Conservation (phyloP, 305 asterid species). For the Ajuga reptans region DNA sequence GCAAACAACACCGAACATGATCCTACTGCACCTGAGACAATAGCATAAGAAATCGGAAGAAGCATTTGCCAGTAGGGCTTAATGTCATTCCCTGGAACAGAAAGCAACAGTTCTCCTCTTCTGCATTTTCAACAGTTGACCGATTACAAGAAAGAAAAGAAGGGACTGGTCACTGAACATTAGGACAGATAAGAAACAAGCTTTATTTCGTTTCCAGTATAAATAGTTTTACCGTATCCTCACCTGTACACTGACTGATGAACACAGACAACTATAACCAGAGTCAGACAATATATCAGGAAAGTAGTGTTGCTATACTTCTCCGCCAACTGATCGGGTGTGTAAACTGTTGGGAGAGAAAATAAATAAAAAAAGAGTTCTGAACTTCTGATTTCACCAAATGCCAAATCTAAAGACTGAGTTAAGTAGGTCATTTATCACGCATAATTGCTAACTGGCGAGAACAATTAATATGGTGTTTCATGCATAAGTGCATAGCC, state of each 20-base stretch:
- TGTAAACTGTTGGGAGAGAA: conserved; percentile 53
- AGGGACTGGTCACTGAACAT: conserved; percentile 5
- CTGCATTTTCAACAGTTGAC: conserved; percentile 38
- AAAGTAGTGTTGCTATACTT: conserved; percentile 71
- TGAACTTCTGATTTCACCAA: too few relatives aligned
- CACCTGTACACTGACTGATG: conserved; percentile 78
- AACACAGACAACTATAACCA: conserved; percentile 60
- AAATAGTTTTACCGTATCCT: conserved; percentile 12
- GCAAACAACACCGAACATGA: conserved; percentile 93
- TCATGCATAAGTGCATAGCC: conserved; percentile 7
- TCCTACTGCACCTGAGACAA: conserved; percentile 95
- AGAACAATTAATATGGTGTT: conserved; percentile 1
- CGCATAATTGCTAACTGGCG: neutral
- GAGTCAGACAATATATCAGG: conserved; percentile 73
- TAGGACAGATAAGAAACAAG: conserved; percentile 3
- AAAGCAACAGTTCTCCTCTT: conserved; percentile 64
- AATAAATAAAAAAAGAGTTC: conserved; percentile 11
- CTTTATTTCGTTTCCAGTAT: conserved; percentile 16
- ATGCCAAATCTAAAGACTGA: too few relatives aligned
- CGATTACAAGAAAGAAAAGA: conserved; percentile 14
- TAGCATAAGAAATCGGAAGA: conserved; percentile 88
- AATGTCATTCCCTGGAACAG: conserved; percentile 54
- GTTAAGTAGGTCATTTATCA: too few relatives aligned
- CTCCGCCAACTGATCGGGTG: conserved; percentile 90
- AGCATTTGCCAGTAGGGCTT: conserved; percentile 81